Evolutionary conservation across 2,329 filamentous ascomycete species (phyloP), one percentile per base, ranked within the genome.

Genomic region (Ilyonectria destructans): DNA sequence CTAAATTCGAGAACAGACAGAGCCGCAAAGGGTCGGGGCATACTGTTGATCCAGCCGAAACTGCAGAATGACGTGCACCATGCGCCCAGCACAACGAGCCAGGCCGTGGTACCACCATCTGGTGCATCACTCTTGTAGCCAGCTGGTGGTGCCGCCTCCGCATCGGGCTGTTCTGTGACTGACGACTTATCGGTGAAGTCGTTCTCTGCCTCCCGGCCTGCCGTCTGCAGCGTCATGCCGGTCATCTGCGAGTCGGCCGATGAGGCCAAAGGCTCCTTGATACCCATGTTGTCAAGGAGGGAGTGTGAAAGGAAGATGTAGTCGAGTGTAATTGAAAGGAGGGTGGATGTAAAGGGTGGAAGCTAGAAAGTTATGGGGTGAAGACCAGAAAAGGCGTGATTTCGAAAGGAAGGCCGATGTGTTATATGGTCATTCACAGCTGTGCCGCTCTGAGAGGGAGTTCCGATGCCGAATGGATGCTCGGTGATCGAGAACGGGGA

Each of bases 31-130:
- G 23, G 46, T 2, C 26, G 17, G 7, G 8, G 12, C 72, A 72
- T 88, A 88, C 48, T 84, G 82, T 76, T 90, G 45, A 75, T 69
- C 78, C 79, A 82, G 17, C 82, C 82, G 43, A 81, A 82, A 57
- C 76, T 80, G 73, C 80, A 82, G 35, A 83, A 82, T 0, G 78
- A 76, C 0, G 76, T 77, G 69, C 81, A 82, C 80, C 80, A 83
- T 0, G 74, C 79, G 6, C 82, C 82, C 1, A 80, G 58, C 4
- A 83, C 79, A 0, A 80, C 77, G 1, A 80, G 72, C 82, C 82
- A 83, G 1, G 82, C 82, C 1, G 45, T 57, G 0, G 52, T 9
- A 6, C 80, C 80, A 13, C 80, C 80, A 43, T 76, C 58, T 23
- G 52, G 40, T 0, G 66, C 66, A 46, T 69, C 66, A 29, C 57